Percentiles rank a stretch among this genome's conserved stretches.
These are phyloP conservation scores for Euphrasia arctica DNA, from an alignment of 305 asterid species.

Conservation along the genomic window DNA sequence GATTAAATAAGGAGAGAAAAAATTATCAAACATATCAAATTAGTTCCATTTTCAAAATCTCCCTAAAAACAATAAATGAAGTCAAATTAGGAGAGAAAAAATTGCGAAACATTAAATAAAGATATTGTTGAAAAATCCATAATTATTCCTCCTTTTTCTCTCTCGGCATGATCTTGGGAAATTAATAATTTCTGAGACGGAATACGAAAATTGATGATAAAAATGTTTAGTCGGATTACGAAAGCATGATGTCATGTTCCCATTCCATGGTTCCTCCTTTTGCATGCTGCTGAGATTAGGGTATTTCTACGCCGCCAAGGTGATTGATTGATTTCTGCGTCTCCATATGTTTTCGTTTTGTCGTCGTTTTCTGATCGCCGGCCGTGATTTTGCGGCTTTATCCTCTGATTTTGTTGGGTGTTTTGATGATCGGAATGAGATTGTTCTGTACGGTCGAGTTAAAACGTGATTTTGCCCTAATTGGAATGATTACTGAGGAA, in stretches of 20 bases:
- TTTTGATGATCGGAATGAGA: constrained; percentile 1
- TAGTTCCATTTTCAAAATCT: too few species aligned
- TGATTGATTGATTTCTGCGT: constrained; percentile 12
- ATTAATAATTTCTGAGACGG: constrained; percentile 1
- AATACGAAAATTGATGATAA: constrained; percentile 18
- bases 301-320: constrained; percentile 19
- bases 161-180: too few species aligned
- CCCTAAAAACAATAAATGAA: too few species aligned
- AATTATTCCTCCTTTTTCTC: too few species aligned
- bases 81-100: too few species aligned
- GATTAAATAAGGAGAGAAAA: too few species aligned
- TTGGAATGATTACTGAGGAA: too few species aligned
- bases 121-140: too few species aligned
- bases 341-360: constrained; percentile 1
- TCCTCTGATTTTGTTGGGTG: background rate
- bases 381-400: background rate
- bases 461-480: too few species aligned
- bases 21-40: too few species aligned
- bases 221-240: constrained; percentile 5
- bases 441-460: background rate
- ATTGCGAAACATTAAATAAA: too few species aligned
- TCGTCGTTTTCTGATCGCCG: background rate
- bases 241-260: constrained; percentile 10
- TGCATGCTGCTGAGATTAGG: constrained; percentile 21
- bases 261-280: constrained; percentile 1